Evolutionary conservation across 2,329 filamentous ascomycete species (phyloP), one percentile per base, ranked within the genome.

Genomic region (Ascochyta viciae-villosae): DNA sequence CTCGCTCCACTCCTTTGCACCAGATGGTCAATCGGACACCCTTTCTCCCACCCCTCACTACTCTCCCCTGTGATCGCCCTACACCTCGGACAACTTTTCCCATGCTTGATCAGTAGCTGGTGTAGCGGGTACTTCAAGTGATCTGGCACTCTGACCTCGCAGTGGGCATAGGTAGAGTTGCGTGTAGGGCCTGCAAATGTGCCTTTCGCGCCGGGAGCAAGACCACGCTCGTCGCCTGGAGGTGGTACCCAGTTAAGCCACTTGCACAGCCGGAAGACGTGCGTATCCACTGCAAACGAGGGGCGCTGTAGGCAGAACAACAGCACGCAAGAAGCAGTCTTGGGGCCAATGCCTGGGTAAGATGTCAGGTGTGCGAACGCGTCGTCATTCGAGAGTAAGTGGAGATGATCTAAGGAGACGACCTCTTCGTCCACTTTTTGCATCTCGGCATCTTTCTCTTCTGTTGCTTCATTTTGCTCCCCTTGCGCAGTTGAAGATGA

Each of bases 281-380:
- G 86, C 1, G 86, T 89, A 61, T 89, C 86, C 8, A 88, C 86
- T 0, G 86, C 86, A 61, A 89, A 88, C 50, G 80, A 83, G 2
- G 86, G 85, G 0, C 85, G 80, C 63, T 85, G 84, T 6, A 89
- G 78, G 65, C 86, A 88, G 75, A 89, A 88, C 2, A 88, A 78
- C 6, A 86, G 74, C 4, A 89, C 86, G 60, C 86, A 89, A 2
- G 84, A 85, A 3, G 86, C 86, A 0, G 86, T 88, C 66, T 89
- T 89, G n/a, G 83, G 82, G 0, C 86, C 86, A 40, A 89, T 87
- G 4, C 86, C 86, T 1, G 85, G 85, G 58, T 83, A 87, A 26
- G 81, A 82, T 26, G 83, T 77, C 50, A 88, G 76, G 46, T 83
- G 80, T 16, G 78, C 73, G 77, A 88, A 85, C 2, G 83, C 86